Conservation (phyloP, 176 grass and related monocot genomes). For the Triticum turgidum region DNA sequence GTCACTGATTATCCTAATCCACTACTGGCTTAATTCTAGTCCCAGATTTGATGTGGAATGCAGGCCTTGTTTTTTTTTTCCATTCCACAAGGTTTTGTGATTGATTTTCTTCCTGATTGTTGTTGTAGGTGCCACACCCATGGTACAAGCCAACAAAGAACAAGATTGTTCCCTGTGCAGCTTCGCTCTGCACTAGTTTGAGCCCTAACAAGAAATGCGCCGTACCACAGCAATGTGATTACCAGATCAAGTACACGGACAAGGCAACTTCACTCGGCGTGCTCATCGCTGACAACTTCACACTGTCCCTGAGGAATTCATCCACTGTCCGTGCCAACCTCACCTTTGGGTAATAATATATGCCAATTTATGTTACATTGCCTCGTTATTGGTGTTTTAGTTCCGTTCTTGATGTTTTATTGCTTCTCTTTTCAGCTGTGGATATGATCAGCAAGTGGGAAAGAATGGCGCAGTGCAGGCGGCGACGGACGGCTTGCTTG, state of each 20-base stretch:
- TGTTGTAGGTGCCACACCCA: conserved; percentile 68
- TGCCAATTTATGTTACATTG: background rate
- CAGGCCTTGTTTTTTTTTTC: background rate
- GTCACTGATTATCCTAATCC: background rate
- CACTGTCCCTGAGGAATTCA: conserved; percentile 50
- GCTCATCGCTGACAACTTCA: conserved; percentile 63
- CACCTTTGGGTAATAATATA: conserved; percentile 74
- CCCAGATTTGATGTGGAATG: background rate
- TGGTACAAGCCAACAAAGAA: conserved; percentile 52
- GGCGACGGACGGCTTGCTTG: conserved; percentile 69
- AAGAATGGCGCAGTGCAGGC: conserved; percentile 34
- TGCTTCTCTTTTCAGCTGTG: conserved; percentile 53
- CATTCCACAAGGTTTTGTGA: background rate
- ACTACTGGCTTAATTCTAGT: background rate
- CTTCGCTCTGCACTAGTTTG: conserved; percentile 66
- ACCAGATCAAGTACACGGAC: conserved; percentile 73
- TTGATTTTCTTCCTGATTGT: conserved; percentile 31
- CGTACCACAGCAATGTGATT: conserved; percentile 62
- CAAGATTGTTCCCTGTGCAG: conserved; percentile 55
- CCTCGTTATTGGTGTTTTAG: background rate
- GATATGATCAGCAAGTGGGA: conserved; percentile 75
- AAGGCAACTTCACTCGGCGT: conserved; percentile 68
- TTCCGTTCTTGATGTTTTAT: background rate
- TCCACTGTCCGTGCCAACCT: conserved; percentile 54
- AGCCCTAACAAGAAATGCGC: conserved; percentile 46